phyloP scores from a whole-genome alignment of 306 rosid genomes.

The Medicago arabica region DNA sequence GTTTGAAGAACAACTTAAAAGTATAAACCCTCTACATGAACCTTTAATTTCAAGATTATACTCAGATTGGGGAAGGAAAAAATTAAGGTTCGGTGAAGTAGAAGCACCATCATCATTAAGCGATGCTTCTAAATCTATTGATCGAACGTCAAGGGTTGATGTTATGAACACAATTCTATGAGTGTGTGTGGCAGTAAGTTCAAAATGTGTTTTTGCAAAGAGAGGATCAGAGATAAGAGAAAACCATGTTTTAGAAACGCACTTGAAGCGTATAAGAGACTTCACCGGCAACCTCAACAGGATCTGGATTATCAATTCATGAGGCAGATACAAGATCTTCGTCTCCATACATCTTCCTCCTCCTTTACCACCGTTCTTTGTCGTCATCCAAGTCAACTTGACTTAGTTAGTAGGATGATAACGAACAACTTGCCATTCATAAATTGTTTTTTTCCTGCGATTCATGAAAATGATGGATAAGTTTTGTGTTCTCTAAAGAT shows the following conservation, averaged over 20 bases:
- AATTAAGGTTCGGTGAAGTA: neutral
- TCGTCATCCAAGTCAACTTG: neutral
- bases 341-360: neutral
- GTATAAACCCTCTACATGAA: neutral
- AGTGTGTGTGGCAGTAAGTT: neutral
- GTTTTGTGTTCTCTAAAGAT: no score
- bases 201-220: neutral
- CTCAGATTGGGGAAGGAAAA: neutral
- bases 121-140: neutral
- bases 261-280: neutral
- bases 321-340: neutral
- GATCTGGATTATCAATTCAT: neutral
- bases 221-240: neutral
- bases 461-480: neutral
- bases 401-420: neutral
- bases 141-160: neutral
- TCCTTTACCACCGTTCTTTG: neutral
- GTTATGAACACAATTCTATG: neutral
- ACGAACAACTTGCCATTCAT: no score
- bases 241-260: neutral
- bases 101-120: neutral
- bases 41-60: neutral
- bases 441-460: neutral
- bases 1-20: neutral
- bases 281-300: neutral